Conservation (phyloP, 805 yeast genomes). For the Ogataea wickerhamii region DNA sequence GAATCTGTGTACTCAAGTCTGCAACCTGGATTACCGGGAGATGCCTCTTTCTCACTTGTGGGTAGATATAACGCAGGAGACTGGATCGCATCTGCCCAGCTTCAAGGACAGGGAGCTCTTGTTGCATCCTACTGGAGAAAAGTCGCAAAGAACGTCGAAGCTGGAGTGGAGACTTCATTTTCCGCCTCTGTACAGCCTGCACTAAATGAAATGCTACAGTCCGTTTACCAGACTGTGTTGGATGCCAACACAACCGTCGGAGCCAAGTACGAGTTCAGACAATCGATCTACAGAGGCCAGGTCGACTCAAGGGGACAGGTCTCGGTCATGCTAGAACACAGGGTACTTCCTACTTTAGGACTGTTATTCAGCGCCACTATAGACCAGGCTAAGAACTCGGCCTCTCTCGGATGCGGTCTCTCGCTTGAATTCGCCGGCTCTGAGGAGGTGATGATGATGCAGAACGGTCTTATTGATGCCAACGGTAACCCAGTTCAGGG, state of each 20-base stretch:
- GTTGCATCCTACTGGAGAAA: conserved; percentile 91
- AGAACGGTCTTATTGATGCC: conserved; percentile 78
- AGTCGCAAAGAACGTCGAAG: conserved; percentile 90
- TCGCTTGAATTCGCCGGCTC: conserved; percentile 95
- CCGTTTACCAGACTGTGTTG: conserved; percentile 75
- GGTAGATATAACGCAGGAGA: conserved; percentile 84
- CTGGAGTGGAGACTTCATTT: conserved; percentile 84
- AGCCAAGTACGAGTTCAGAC: conserved; percentile 97
- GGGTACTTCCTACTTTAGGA: conserved; percentile 87
- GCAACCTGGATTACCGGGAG: conserved; percentile 72
- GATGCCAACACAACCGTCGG: conserved; percentile 94
- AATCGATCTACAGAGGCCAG: conserved; percentile 93
- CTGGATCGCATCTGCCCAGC: conserved; percentile 93
- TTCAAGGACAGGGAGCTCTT: conserved; percentile 89
- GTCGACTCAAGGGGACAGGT: conserved; percentile 89
- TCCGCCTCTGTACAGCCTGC: conserved; percentile 76
- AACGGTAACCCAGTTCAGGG: conserved; percentile 85
- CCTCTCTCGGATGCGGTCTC: conserved; percentile 88
- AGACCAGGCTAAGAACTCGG: conserved; percentile 76
- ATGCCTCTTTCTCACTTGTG: conserved; percentile 84
- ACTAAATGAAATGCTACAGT: conserved; percentile 71
- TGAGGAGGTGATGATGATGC: conserved; percentile 89
- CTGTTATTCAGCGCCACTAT: conserved; percentile 85
- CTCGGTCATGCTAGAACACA: conserved; percentile 85
- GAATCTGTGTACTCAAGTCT: conserved; percentile 85